A percentile compares a stretch with the other conserved stretches of the same genome.
These are phyloP conservation scores for Karstenula rhodostoma DNA, from an alignment of 2,329 filamentous ascomycete genomes.

Conservation along the genomic window DNA sequence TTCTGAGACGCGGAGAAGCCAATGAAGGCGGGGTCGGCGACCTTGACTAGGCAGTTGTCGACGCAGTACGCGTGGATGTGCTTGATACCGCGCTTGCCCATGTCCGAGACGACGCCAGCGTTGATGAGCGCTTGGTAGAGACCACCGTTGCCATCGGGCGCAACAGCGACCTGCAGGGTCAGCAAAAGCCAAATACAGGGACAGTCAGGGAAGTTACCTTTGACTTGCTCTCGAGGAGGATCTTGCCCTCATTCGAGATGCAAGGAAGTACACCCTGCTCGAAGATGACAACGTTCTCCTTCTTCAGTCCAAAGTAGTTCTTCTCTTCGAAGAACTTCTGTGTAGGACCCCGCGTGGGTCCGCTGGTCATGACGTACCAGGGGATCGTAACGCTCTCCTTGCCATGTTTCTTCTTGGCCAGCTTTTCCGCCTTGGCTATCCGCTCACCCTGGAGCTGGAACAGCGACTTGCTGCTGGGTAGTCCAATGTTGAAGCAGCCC, in stretches of 20 bases:
- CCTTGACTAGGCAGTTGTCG: conserved; percentile 98
- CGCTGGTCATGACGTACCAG: conserved; percentile 99
- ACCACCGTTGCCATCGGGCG: conserved; percentile 95
- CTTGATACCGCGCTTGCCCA: conserved; percentile 87
- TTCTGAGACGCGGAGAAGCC: conserved; percentile 88
- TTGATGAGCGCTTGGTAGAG: conserved; percentile 91
- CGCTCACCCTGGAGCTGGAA: conserved; percentile 98
- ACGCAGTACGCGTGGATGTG: conserved; percentile 98
- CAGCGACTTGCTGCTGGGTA: conserved; percentile 90
- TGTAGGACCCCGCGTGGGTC: conserved; percentile 90
- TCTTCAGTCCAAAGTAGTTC: conserved; percentile 86
- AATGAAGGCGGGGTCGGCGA: conserved; percentile 96
- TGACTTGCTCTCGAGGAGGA: conserved; percentile 87
- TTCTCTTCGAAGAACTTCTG: conserved; percentile 91
- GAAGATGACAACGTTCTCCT: conserved; percentile 89
- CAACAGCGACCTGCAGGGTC: conserved; percentile 75
- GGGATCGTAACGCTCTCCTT: conserved; percentile 72
- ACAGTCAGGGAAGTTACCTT: conserved; percentile 60
- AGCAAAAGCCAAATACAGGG: conserved; percentile 14
- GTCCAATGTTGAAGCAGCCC: conserved; percentile 95
- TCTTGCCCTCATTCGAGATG: conserved; percentile 97
- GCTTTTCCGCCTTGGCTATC: conserved; percentile 82
- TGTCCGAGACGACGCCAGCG: conserved; percentile 82
- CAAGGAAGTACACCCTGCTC: conserved; percentile 97
- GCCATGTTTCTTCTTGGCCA: conserved; percentile 76